phyloP scores from a whole-genome alignment of 2,329 filamentous ascomycete genomes.

The Monosporascus sp. region DNA sequence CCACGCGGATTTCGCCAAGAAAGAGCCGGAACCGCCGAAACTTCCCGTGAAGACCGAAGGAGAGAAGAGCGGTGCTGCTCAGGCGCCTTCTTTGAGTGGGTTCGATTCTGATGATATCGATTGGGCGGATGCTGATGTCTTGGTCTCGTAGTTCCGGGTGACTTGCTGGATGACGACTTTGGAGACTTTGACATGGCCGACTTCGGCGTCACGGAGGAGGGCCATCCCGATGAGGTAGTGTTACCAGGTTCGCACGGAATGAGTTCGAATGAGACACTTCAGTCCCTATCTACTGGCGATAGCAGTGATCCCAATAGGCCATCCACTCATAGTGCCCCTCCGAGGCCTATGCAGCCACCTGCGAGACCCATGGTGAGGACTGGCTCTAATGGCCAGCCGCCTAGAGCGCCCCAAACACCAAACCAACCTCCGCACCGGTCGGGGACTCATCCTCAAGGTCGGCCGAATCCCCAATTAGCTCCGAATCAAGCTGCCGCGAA shows the following conservation, averaged over 20 bases:
- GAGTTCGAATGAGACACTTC: conserved; percentile 24
- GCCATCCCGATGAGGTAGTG: conserved; percentile 71
- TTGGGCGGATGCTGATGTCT: conserved; percentile 27
- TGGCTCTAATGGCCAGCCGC: conserved; percentile 24
- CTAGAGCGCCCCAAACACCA: conserved; percentile 31
- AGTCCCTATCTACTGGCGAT: conserved; percentile 13
- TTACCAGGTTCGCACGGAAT: conserved; percentile 36
- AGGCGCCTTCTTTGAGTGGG: conserved; percentile 34
- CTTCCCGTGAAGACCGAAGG: conserved; percentile 23
- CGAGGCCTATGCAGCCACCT: conserved; percentile 33
- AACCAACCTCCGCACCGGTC: conserved; percentile 25
- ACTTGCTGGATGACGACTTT: conserved; percentile 28
- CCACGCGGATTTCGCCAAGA: conserved; percentile 69
- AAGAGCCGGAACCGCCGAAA: conserved; percentile 34
- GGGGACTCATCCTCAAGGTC: conserved; percentile 16
- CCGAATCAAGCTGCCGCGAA: conserved; percentile 4
- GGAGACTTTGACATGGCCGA: conserved; percentile 72
- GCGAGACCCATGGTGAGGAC: conserved; percentile 26
- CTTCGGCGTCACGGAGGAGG: conserved; percentile 64
- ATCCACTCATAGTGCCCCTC: conserved; percentile 17
- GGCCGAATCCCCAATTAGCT: conserved; percentile 18
- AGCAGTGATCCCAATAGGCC: conserved; percentile 20
- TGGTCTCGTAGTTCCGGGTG: conserved; percentile 26
- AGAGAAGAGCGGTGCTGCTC: conserved; percentile 18
- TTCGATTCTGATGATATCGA: conserved; percentile 36